A percentile compares a stretch with the other conserved stretches of the same genome.
Conservation (phyloP, 2,329 filamentous ascomycete species). For the Colletotrichum aenigma region DNA sequence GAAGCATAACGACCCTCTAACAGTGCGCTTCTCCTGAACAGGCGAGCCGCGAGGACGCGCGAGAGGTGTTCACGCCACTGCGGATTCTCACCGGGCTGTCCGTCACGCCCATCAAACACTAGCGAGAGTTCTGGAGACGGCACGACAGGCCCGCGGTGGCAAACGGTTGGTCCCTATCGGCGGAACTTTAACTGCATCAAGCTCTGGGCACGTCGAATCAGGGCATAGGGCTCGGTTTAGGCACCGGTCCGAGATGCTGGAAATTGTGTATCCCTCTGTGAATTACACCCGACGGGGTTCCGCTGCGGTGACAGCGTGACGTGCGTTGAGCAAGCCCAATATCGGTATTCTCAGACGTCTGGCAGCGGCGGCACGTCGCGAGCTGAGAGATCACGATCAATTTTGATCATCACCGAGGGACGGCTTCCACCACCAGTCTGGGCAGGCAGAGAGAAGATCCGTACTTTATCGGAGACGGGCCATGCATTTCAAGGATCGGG, state of each 20-base stretch:
- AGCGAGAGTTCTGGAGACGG: background rate
- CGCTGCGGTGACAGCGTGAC: background rate
- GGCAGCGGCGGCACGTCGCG: background rate
- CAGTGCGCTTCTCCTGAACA: background rate
- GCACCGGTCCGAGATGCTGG: background rate
- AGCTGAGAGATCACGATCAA: background rate
- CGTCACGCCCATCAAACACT: background rate
- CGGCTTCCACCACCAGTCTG: background rate
- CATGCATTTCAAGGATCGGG: background rate
- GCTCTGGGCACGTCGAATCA: background rate
- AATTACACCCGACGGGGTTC: background rate
- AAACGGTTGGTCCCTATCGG: background rate
- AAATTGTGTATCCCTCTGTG: background rate
- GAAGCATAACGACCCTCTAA: background rate
- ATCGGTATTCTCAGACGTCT: background rate
- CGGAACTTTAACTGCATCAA: constrained; percentile 5
- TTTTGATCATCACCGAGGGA: background rate
- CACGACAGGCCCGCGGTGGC: background rate
- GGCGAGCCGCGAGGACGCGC: background rate
- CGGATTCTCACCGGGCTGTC: constrained; percentile 15
- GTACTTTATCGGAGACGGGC: constrained; percentile 10
- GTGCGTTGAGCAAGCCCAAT: background rate
- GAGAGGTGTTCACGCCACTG: background rate
- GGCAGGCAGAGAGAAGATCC: constrained; percentile 5
- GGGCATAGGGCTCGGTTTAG: background rate